phyloP scores from a whole-genome alignment of 1,284 basidiomycete genomes.

The Athelia psychrophila region DNA sequence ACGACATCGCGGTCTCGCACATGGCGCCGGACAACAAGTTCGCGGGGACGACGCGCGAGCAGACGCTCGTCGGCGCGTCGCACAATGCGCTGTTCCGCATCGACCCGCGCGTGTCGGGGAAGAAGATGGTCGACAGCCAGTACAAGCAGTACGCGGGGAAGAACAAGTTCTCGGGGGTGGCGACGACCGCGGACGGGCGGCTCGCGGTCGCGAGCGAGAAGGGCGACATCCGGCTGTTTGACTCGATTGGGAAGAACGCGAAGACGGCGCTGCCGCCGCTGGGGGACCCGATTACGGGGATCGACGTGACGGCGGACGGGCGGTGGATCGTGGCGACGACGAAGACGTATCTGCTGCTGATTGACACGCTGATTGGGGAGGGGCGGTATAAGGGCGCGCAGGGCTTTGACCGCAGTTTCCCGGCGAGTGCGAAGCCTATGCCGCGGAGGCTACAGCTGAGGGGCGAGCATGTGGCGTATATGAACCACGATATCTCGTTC shows the following conservation, averaged over 20 bases:
- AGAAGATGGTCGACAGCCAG: conserved; percentile 92
- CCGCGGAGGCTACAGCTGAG: conserved; percentile 88
- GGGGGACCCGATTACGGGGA: conserved; percentile 92
- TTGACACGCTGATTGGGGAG: conserved; percentile 94
- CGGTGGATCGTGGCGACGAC: conserved; percentile 97
- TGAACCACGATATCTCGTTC: conserved; percentile 88
- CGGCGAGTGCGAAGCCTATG: conserved; percentile 89
- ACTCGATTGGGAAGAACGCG: conserved; percentile 96
- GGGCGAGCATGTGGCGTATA: conserved; percentile 93
- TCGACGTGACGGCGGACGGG: conserved; percentile 94
- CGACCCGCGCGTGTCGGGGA: conserved; percentile 90
- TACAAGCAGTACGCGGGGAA: conserved; percentile 97
- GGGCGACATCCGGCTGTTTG: conserved; percentile 95
- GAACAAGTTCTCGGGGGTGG: conserved; percentile 93
- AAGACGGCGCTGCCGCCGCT: conserved; percentile 98
- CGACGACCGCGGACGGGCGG: conserved; percentile 86
- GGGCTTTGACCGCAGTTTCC: conserved; percentile 96
- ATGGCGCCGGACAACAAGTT: conserved; percentile 95
- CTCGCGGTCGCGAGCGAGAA: conserved; percentile 95
- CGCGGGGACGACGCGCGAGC: conserved; percentile 89
- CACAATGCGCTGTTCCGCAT: conserved; percentile 97
- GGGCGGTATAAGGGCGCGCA: conserved; percentile 85
- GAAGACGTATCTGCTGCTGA: conserved; percentile 91
- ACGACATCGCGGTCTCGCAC: conserved; percentile 82
- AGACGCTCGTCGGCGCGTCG: conserved; percentile 91